Evolutionary conservation across 768 basidiomycete species (phyloP), one percentile per base, ranked within the genome.

Genomic region (Pisolithus marmoratus): DNA sequence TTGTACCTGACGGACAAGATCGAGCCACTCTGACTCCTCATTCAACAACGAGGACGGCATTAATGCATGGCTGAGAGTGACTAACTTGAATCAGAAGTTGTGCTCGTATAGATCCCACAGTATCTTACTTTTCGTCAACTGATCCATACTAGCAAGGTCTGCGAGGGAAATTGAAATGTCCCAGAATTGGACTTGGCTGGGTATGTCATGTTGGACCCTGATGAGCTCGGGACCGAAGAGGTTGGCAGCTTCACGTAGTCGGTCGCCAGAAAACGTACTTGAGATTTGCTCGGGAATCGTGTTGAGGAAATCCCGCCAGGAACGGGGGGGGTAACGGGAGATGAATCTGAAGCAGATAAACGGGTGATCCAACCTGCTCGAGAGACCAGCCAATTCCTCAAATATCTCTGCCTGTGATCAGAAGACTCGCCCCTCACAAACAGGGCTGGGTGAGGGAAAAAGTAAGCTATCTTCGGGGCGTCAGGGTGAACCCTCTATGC

Each of bases 101-200:
- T 55, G 51, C 19, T 63, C 51, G 1, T 49, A 42, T 2, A 61
- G 24, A 24, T 60, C 54, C 62, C 58, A 63, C 5, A 61, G 20
- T 20, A 63, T 54, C 42, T 50, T 48, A 5, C 47, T 24, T 17
- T 22, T 24, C 15, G 23, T 48, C 11, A 26, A 5, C 14, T 38
- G 4, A 22, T 38, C 14, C 5, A 48, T 37, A 2, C 14, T 38
- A 7, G 4, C 23, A 4, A 48, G 22, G 34, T 19, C 11, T 3
- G 1, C 22, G 1, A 48, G 23, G 20, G 4, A 23, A 12, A 48
- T 24, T 20, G 36, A 22, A 20, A 38, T 34, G 26, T 38, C 36
- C 6, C 36, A 9, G 36, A 48, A 48, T 15, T 15, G 8, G 7
- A 48, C 37, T 2, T 34, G 31, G 12, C 31, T 23, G 1, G 22